Evolutionary conservation across 2,329 filamentous ascomycete genomes (phyloP).

Genomic region (Sclerotinia spermophila): DNA sequence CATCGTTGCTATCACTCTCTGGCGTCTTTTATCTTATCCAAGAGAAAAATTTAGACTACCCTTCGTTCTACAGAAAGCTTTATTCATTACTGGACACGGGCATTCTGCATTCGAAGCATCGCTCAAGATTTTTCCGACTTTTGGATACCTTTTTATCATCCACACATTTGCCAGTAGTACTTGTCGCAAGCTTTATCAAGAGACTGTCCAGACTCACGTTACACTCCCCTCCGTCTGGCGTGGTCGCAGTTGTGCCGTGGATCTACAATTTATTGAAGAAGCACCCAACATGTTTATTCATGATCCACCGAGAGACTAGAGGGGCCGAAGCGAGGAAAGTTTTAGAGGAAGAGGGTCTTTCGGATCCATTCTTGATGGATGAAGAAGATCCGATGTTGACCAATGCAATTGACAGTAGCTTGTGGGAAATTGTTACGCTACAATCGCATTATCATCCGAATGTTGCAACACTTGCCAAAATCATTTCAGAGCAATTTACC

Average conservation of each 20-base stretch:
- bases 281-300: slow-evolving; percentile 89
- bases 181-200: slow-evolving; percentile 96
- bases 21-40: slow-evolving; percentile 94
- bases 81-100: slow-evolving; percentile 87
- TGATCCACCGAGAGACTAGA: slow-evolving; percentile 77
- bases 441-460: slow-evolving; percentile 96
- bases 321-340: slow-evolving; percentile 54
- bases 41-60: slow-evolving; percentile 92
- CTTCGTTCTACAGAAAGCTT: slow-evolving; percentile 87
- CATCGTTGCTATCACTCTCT: slow-evolving; percentile 81
- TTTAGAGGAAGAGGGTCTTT: slow-evolving; percentile 56
- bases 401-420: slow-evolving; percentile 80
- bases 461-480: slow-evolving; percentile 87
- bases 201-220: slow-evolving; percentile 79
- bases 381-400: slow-evolving; percentile 84
- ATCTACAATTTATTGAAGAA: slow-evolving; percentile 90
- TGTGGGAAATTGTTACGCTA: slow-evolving; percentile 92
- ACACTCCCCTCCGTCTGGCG: slow-evolving; percentile 83
- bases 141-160: slow-evolving; percentile 87
- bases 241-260: slow-evolving; percentile 87
- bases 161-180: slow-evolving; percentile 82
- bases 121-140: slow-evolving; percentile 88
- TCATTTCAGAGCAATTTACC: slow-evolving; percentile 94
- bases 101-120: slow-evolving; percentile 88
- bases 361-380: slow-evolving; percentile 72